Evolutionary conservation across 176 grass and related monocot genomes (phyloP), one percentile per base, ranked within the genome.

Genomic region (Lolium multiflorum): DNA sequence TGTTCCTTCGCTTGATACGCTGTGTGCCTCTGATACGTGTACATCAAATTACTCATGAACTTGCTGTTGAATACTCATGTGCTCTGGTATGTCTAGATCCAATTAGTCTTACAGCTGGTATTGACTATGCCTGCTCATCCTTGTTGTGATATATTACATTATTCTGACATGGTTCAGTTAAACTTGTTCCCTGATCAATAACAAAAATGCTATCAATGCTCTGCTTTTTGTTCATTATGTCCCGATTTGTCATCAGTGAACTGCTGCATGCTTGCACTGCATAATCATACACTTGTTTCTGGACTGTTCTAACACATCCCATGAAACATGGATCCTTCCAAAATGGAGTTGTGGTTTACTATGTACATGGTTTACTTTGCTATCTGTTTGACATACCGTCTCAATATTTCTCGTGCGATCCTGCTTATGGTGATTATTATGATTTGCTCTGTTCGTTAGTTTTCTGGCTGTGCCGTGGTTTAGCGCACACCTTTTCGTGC

Each of bases 381-480:
- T 16, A 77, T 58, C 13, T 62, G 24, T 72, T 79, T 38, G 52
- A 51, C 48, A 5, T 12, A 70, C 24, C 11, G 1, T 83, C 2
- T 4, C 13, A 56, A 10, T 55, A 39, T 28, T 50, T 35, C 2
- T 35, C 69, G 9, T 71, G 67, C 39, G 1, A 24, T 58, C 80
- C 59, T n/a, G 38, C 38, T 49, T 0, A 55, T 49, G 47, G 17
- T 48, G 59, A 47, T 83, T 35, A 35, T 35, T 0, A 46, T 5
- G 68, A 44, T 15, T 60, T 82, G 43, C 22, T 46, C 51, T 82
- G 55, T 47, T 83, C 18, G 16, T 71, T 82, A 82, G 48, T 90
- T 66, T 61, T 37, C 51, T 86, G 83, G 61, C 46, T 78, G 44
- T 8, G 7, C 21, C 6, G 43, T 51, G 60, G 61, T 22, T 62